These are phyloP conservation scores for Cyclotella distinguenda DNA, from an alignment of 108 stramenopile species.

Conservation along the genomic window DNA sequence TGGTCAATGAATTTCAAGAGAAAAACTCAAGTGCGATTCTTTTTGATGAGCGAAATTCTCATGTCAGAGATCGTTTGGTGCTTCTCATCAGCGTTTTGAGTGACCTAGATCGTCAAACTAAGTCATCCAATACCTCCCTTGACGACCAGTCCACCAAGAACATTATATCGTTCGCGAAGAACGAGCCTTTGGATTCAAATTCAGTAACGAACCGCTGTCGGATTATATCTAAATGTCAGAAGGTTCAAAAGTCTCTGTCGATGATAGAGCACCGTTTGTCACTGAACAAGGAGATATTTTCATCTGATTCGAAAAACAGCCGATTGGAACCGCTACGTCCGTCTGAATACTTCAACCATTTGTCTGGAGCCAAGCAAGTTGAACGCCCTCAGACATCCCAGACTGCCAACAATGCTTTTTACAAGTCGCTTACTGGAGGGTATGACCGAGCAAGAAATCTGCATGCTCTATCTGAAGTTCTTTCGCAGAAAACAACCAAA, in stretches of 20 bases:
- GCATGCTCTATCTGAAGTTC: slow-evolving; percentile 17
- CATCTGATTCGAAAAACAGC: slow-evolving; percentile 11
- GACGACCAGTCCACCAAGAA: slow-evolving; percentile 26
- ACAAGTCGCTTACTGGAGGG: slow-evolving; percentile 34
- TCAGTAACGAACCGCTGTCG: slow-evolving; percentile 58
- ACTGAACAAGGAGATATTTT: slow-evolving; percentile 36
- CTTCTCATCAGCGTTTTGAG: slow-evolving; percentile 44
- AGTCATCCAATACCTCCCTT: slow-evolving; percentile 36
- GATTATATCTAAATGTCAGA: slow-evolving; percentile 50
- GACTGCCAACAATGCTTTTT: slow-evolving; percentile 36
- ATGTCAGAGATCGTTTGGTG: slow-evolving; percentile 23
- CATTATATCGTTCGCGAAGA: slow-evolving; percentile 20
- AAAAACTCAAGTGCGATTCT: slow-evolving; percentile 24
- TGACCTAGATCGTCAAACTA: slow-evolving; percentile 49
- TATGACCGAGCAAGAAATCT: slow-evolving; percentile 41
- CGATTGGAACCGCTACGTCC: slow-evolving; percentile 27
- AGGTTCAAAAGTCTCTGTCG: slow-evolving; percentile 38
- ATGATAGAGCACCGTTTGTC: slow-evolving; percentile 29
- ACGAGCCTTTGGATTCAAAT: slow-evolving; percentile 66
- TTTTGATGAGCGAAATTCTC: slow-evolving; percentile 19
- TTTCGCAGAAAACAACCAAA: slow-evolving; percentile 17
- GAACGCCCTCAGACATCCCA: slow-evolving; percentile 17
- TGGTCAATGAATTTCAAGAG: slow-evolving; percentile 28
- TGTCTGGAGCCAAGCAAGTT: slow-evolving; percentile 6
- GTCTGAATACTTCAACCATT: slow-evolving; percentile 36